phyloP scores from a whole-genome alignment of 2,329 filamentous ascomycete genomes.

The Diaporthe citrichinensis region DNA sequence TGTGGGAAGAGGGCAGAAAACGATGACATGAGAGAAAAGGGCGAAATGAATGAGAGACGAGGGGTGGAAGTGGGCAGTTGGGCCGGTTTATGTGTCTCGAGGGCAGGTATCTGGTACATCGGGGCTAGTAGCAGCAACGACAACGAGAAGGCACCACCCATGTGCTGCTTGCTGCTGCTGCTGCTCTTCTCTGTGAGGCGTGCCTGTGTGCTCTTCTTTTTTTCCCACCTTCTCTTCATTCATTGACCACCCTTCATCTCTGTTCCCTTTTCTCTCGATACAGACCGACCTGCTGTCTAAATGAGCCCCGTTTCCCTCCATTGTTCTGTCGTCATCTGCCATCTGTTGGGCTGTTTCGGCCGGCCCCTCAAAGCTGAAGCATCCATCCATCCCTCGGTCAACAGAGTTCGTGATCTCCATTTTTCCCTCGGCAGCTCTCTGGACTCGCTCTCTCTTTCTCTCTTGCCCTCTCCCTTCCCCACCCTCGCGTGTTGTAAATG shows the following conservation, averaged over 20 bases:
- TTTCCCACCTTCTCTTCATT: background rate
- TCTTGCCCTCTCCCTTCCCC: background rate
- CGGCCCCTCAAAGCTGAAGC: slow-evolving; percentile 14
- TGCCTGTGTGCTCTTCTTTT: background rate
- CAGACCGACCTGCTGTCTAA: background rate
- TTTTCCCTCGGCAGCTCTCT: background rate
- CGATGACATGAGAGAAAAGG: slow-evolving; percentile 44
- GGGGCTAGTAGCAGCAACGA: slow-evolving; percentile 14
- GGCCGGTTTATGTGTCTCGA: slow-evolving; percentile 44
- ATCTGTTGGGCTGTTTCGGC: slow-evolving; percentile 9
- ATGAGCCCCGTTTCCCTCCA: background rate
- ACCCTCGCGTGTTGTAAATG: background rate
- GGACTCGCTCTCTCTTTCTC: background rate
- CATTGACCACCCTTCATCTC: background rate
- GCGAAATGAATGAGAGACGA: slow-evolving; percentile 46
- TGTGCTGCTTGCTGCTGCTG: background rate
- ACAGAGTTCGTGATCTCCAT: slow-evolving; percentile 24
- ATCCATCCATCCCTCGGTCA: slow-evolving; percentile 13
- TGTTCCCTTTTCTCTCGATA: background rate
- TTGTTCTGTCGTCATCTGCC: background rate
- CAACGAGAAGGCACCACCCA: slow-evolving; percentile 23
- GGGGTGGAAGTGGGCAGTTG: slow-evolving; percentile 50
- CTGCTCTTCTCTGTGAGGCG: background rate
- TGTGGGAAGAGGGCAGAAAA: slow-evolving; percentile 38
- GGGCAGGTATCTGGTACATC: slow-evolving; percentile 23